Evolutionary conservation across 768 basidiomycete species (phyloP).

Genomic region (Cystofilobasidium ferigula): DNA sequence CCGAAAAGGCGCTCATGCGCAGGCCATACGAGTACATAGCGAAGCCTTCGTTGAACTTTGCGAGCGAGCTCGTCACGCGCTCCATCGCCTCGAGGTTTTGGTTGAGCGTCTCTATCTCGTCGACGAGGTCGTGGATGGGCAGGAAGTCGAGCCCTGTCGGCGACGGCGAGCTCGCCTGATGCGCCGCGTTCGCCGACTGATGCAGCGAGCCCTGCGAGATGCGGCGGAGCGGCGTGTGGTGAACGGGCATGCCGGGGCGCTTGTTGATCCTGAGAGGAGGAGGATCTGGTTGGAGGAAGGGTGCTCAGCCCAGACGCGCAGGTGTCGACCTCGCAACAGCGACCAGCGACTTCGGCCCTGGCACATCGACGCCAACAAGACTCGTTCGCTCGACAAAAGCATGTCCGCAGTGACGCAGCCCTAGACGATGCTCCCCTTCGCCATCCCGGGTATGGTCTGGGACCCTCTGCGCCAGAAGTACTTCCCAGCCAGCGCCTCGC

Average conservation of each 20-base stretch:
- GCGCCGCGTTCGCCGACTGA: constrained; percentile 44
- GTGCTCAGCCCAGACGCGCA: neutral
- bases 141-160: constrained; percentile 77
- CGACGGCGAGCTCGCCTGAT: constrained; percentile 52
- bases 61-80: constrained; percentile 60
- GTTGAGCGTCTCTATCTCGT: constrained; percentile 73
- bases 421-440: neutral
- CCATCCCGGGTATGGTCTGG: constrained; percentile 9
- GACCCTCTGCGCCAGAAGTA: constrained; percentile 23
- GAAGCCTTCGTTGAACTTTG: constrained; percentile 83
- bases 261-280: neutral
- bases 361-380: neutral
- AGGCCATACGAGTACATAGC: constrained; percentile 82
- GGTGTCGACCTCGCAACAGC: too few species aligned
- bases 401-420: neutral
- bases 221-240: constrained; percentile 72
- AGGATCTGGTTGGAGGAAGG: neutral
- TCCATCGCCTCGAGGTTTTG: constrained; percentile 62
- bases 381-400: too few species aligned
- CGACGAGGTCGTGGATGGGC: constrained; percentile 70
- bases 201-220: constrained; percentile 86
- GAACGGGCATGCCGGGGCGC: constrained; percentile 33
- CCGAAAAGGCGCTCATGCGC: constrained; percentile 90
- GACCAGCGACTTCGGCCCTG: too few species aligned
- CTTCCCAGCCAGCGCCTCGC: neutral